Base-by-base conservation (phyloP, 495 filamentous ascomycete species). In the Hamigera avellanea region DNA sequence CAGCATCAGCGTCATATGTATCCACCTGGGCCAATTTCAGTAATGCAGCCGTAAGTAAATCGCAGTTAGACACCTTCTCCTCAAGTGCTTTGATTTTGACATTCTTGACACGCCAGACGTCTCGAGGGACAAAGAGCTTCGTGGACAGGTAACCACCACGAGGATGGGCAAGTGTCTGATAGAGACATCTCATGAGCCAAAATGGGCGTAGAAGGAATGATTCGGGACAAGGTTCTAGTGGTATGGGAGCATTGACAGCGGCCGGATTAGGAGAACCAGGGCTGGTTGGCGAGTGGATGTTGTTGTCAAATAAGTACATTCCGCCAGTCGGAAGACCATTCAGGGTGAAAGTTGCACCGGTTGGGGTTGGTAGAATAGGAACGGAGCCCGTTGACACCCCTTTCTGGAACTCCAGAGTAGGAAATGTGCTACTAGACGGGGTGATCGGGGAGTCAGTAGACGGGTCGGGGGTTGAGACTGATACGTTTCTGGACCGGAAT, bases 21-120 rank as follows among this genome's bases (percentile, higher is more conserved):
- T 95, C 86, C 4, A 95, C 86, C 35, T 75, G 73, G 12, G 78
- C 73, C 18, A 98, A 69, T 49, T 85, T 89, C 30, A 83, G 69
- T 30, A 98, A 64, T 12, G 91, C 88, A 2, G 91, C 93, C 6
- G 88, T 95, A 26, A 98, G 66, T 25, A 87, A 66, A 50, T 98
- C 93, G 46, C 88, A 95, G 37, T 81, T 83, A n/a, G 86, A 75
- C 19, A 95, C 81, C 60, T 98, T 98, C 42, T 98, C 91, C 35
- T 98, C 91, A 12, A 95, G 45, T 25, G 72, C 77, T 59, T 86
- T 88, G 13, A 98, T 62, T 54, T 95, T 95, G 32, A 95, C 86
- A 33, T 85, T 86, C 50, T 91, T 93, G 0, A 95, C 87, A 19
- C 75, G 73, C 91, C 91, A 98, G 9, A 88, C 83, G 45, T 96